phyloP scores from a whole-genome alignment of 257 asterid species.

The Catharanthus roseus region DNA sequence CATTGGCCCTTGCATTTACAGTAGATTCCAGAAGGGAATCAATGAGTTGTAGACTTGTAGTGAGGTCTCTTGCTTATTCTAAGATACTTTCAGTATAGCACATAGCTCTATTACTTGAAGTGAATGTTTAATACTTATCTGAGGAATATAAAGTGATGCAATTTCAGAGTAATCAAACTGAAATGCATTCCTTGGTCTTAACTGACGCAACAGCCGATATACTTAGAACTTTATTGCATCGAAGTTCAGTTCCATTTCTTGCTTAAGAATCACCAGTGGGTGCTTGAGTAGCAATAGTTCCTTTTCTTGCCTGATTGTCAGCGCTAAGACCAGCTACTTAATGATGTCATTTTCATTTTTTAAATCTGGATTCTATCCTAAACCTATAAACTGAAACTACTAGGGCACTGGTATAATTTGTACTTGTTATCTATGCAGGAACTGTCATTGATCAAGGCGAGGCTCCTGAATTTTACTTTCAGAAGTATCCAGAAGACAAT shows the following conservation, averaged over 20 bases:
- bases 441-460: slow-evolving; percentile 72
- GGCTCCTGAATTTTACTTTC: slow-evolving; percentile 56
- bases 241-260: not conserved
- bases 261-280: not conserved
- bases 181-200: not conserved
- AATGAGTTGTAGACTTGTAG: not conserved
- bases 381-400: not conserved
- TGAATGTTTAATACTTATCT: not conserved
- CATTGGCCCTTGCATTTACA: not conserved
- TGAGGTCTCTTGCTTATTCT: no score
- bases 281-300: not conserved
- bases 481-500: slow-evolving; percentile 59
- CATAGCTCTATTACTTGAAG: not conserved
- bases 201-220: not conserved
- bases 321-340: not conserved
- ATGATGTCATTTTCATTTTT: not conserved
- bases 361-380: not conserved
- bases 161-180: not conserved
- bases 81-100: not conserved
- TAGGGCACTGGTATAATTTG: not conserved
- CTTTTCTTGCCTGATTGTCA: not conserved
- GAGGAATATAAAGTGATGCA: not conserved
- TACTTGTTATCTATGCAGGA: slow-evolving; percentile 35
- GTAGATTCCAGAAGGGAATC: not conserved
- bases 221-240: not conserved